These are phyloP conservation scores for Mycena polygramma DNA, from an alignment of 768 basidiomycete genomes.

Conservation along the genomic window DNA sequence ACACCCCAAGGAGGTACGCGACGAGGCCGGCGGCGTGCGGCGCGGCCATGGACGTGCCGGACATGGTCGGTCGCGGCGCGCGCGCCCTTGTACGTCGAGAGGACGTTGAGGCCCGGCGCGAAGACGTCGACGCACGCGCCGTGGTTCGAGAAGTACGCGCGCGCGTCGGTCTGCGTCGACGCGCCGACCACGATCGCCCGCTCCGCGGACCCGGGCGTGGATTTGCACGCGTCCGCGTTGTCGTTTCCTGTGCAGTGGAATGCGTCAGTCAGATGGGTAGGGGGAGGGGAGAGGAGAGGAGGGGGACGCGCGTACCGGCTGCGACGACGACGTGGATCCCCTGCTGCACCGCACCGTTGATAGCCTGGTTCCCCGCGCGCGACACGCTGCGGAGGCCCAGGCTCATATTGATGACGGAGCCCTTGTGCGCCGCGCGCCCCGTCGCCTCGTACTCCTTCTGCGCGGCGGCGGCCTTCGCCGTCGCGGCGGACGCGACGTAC, in stretches of 20 bases:
- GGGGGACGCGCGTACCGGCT: conserved; percentile 71
- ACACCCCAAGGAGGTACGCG: conserved; percentile 92
- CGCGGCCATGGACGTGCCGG: conserved; percentile 94
- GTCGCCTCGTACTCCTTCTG: conserved; percentile 75
- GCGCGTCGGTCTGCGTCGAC: conserved; percentile 81
- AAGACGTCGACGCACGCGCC: conserved; percentile 94
- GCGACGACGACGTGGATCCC: conserved; percentile 98
- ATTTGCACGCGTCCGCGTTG: conserved; percentile 89
- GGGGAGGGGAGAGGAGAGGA: not conserved
- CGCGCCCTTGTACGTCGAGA: conserved; percentile 85
- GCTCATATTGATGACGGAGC: conserved; percentile 98
- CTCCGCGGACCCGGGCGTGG: conserved; percentile 90
- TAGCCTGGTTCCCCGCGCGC: conserved; percentile 82
- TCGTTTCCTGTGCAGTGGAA: conserved; percentile 68
- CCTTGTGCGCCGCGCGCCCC: conserved; percentile 88
- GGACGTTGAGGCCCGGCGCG: conserved; percentile 91
- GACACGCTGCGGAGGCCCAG: conserved; percentile 93
- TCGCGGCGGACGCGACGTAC: conserved; percentile 75
- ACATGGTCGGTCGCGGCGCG: conserved; percentile 75
- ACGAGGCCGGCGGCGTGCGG: conserved; percentile 91
- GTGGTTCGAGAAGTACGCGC: conserved; percentile 93
- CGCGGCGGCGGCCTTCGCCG: conserved; percentile 70
- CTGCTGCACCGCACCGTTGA: conserved; percentile 83
- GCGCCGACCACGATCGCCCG: conserved; percentile 96
- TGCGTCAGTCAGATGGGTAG: not conserved